A percentile compares a stretch with the other conserved stretches of the same genome.
phyloP scores from a whole-genome alignment of 2,329 filamentous ascomycete species.

The Trichocomaceae sp. region DNA sequence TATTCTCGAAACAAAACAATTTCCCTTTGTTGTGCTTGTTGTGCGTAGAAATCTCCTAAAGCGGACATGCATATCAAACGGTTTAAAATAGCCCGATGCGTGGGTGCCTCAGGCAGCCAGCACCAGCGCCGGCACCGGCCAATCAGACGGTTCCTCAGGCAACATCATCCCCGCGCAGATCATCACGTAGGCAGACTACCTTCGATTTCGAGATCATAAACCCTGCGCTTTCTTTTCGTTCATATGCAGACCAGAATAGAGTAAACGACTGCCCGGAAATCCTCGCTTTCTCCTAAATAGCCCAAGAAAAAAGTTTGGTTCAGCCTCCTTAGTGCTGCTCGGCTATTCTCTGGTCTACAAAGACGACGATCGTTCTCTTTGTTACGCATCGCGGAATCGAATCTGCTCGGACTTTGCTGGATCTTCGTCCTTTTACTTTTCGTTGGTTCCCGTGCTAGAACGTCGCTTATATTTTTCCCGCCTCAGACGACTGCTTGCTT shows the following conservation, averaged over 20 bases:
- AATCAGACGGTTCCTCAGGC: slow-evolving; percentile 1
- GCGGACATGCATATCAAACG: not conserved
- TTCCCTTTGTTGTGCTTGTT: slow-evolving; percentile 4
- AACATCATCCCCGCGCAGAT: slow-evolving; percentile 1
- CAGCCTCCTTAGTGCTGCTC: not conserved
- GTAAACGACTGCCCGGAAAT: not conserved
- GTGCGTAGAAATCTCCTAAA: slow-evolving; percentile 4
- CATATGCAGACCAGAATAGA: not conserved
- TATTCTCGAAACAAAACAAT: not conserved
- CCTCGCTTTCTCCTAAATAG: not conserved
- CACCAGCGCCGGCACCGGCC: not conserved
- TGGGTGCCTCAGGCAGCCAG: not conserved
- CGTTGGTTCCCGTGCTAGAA: not conserved
- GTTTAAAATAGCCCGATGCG: not conserved
- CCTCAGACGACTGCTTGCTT: not conserved
- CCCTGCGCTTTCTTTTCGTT: not conserved
- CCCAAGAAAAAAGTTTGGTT: not conserved
- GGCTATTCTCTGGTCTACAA: not conserved
- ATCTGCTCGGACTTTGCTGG: not conserved
- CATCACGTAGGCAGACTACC: not conserved
- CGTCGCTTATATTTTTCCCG: not conserved
- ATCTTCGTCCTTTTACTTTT: not conserved
- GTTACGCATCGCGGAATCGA: not conserved
- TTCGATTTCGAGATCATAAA: too few species aligned
- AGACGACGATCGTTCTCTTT: not conserved